Evolutionary conservation across 108 stramenopile genomes (phyloP).

Genomic region (Chaetoceros tenuissimus): DNA sequence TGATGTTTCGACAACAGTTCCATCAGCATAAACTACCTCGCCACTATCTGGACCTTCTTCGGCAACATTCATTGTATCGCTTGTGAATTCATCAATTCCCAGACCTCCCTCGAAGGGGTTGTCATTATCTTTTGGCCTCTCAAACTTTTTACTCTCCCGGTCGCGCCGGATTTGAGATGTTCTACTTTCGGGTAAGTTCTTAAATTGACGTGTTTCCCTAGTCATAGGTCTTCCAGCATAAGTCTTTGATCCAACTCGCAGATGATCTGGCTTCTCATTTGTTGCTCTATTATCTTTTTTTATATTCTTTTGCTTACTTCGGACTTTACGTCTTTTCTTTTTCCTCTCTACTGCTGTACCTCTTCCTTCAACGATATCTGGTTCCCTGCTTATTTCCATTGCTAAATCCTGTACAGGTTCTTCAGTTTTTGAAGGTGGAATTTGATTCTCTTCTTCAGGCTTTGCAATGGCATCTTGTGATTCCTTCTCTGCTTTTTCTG

Average conservation of each 20-base stretch:
- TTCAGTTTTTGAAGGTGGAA: neutral
- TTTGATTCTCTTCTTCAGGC: neutral
- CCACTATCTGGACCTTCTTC: conserved; percentile 3
- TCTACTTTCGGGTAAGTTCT: conserved; percentile 24
- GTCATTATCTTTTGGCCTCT: neutral
- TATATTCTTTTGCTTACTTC: conserved; percentile 80
- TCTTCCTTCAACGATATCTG: conserved; percentile 4
- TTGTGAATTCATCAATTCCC: conserved; percentile 25
- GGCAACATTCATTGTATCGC: neutral
- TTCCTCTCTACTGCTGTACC: neutral
- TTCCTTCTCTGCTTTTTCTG: conserved; percentile 5
- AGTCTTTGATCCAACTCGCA: conserved; percentile 29
- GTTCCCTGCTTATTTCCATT: neutral
- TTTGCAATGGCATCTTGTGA: neutral
- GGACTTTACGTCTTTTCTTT: conserved; percentile 34
- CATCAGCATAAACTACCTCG: conserved; percentile 18
- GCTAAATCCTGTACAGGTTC: neutral
- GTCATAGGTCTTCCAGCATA: conserved; percentile 63
- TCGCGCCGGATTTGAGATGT: neutral
- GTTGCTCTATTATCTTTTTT: conserved; percentile 53
- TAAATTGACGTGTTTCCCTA: conserved; percentile 38
- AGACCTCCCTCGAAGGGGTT: conserved; percentile 9
- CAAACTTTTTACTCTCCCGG: neutral
- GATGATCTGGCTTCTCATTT: conserved; percentile 53
- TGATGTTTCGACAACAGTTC: conserved; percentile 1